Evolutionary conservation across 306 rosid genomes (phyloP).

Genomic region (Sechiopsis laciniata): DNA sequence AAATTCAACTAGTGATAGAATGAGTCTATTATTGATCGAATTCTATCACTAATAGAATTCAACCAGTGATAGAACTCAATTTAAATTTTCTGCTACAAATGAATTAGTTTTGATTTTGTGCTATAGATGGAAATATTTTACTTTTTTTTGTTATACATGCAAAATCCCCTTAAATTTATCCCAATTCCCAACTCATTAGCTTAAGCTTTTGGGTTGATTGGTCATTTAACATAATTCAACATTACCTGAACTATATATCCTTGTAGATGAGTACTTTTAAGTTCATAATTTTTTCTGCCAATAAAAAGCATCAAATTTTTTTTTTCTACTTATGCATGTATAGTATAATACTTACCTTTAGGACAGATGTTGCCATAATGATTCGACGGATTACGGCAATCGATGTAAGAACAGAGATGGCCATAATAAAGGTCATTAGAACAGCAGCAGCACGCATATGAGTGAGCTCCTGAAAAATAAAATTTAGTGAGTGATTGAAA

Average conservation of each 20-base stretch:
- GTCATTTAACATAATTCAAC: too few species aligned
- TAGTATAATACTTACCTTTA: slow-evolving; percentile 57
- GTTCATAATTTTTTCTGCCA: not conserved
- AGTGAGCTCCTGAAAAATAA: slow-evolving; percentile 61
- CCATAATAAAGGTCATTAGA: slow-evolving; percentile 77
- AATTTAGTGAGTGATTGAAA: slow-evolving; percentile 6
- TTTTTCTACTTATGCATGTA: not conserved
- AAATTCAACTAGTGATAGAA: too few species aligned
- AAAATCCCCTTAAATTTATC: too few species aligned
- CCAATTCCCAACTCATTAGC: too few species aligned
- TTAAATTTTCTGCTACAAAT: too few species aligned
- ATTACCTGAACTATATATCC: not conserved
- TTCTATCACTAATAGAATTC: too few species aligned
- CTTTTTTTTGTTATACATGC: too few species aligned
- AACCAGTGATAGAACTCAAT: too few species aligned
- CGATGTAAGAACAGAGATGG: slow-evolving; percentile 74
- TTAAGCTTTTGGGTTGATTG: too few species aligned
- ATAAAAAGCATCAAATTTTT: not conserved
- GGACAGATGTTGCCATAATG: slow-evolving; percentile 97
- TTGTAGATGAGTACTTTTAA: not conserved
- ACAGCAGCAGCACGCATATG: slow-evolving; percentile 75
- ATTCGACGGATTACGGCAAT: slow-evolving; percentile 87
- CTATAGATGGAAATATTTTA: too few species aligned
- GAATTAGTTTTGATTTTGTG: too few species aligned
- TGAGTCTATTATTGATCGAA: too few species aligned